Evolutionary conservation across 371 early-diverging fungal genomes (phyloP).

Genomic region (Rhizopus stolonifer): DNA sequence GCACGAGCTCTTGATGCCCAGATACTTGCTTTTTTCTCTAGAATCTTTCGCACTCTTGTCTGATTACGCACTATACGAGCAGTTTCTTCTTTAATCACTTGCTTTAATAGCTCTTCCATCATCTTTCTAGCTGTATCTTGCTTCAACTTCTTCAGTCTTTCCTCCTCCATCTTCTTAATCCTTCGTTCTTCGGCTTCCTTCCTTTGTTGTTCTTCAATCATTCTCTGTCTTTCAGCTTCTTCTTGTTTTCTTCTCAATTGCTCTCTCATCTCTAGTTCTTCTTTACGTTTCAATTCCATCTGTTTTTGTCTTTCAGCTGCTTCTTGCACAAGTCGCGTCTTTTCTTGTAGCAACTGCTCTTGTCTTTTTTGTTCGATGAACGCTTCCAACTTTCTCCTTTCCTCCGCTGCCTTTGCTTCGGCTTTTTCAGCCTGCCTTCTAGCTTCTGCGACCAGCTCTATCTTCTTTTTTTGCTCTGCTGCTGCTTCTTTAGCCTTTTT

Average conservation of each 20-base stretch:
- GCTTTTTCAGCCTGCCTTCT: constrained; percentile 1
- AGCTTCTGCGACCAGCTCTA: no score
- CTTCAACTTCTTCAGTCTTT: neutral
- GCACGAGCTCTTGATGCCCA: constrained; percentile 11
- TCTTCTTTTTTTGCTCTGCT: no score
- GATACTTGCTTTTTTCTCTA: constrained; percentile 8
- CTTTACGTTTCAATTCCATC: neutral
- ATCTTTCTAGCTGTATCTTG: neutral
- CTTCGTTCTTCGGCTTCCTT: constrained; percentile 9
- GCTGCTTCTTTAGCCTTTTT: no score
- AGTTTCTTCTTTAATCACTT: neutral
- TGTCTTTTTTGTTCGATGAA: neutral
- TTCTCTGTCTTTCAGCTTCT: neutral
- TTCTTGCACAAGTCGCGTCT: neutral
- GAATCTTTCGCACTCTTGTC: neutral
- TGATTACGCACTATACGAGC: neutral
- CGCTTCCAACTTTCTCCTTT: constrained; percentile 7
- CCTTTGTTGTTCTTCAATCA: neutral
- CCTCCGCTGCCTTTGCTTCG: neutral
- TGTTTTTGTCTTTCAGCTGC: neutral
- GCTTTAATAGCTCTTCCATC: neutral
- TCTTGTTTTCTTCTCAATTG: neutral
- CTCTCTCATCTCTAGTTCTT: neutral
- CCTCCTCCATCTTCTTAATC: constrained; percentile 8
- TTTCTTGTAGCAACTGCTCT: neutral